These are phyloP conservation scores for Lachnum nothofagi DNA, from an alignment of 2,329 filamentous ascomycete genomes.

Conservation along the genomic window DNA sequence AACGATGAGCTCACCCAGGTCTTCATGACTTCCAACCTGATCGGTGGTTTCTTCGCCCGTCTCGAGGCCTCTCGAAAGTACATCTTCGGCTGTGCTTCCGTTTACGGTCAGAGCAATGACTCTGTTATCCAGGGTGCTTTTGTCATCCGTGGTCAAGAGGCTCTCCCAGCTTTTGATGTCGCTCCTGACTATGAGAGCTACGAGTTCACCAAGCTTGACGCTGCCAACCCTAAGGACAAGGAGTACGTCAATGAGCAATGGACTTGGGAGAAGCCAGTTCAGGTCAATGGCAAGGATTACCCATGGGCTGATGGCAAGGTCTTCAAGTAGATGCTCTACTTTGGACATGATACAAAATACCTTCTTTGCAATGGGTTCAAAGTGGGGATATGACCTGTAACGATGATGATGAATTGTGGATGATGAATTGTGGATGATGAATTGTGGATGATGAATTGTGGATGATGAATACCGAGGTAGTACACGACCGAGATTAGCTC, in stretches of 20 bases:
- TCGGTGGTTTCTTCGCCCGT: slow-evolving; percentile 95
- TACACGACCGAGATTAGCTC: too few species aligned
- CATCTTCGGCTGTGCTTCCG: slow-evolving; percentile 84
- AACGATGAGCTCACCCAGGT: slow-evolving; percentile 93
- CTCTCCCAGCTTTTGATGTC: slow-evolving; percentile 83
- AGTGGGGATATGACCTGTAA: slow-evolving; percentile 17
- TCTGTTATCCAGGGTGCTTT: slow-evolving; percentile 91
- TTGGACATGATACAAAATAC: slow-evolving; percentile 6
- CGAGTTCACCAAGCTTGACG: slow-evolving; percentile 93
- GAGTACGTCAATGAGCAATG: slow-evolving; percentile 82
- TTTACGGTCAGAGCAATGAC: slow-evolving; percentile 85
- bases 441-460: slow-evolving; percentile 4
- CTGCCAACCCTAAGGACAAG: slow-evolving; percentile 74
- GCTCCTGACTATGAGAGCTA: slow-evolving; percentile 97
- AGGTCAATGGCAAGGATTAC: slow-evolving; percentile 81
- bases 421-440: slow-evolving; percentile 3
- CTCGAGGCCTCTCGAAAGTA: slow-evolving; percentile 98
- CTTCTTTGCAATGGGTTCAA: slow-evolving; percentile 21
- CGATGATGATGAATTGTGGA: slow-evolving; percentile 20
- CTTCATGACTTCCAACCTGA: slow-evolving; percentile 99
- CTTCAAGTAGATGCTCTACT: slow-evolving; percentile 75
- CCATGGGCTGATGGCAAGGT: slow-evolving; percentile 89
- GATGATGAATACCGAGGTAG: slow-evolving; percentile 3
- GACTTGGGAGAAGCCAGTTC: slow-evolving; percentile 83
- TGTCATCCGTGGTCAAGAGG: slow-evolving; percentile 87